phyloP scores from a whole-genome alignment of 2,329 filamentous ascomycete genomes.

The Talaromyces islandicus region DNA sequence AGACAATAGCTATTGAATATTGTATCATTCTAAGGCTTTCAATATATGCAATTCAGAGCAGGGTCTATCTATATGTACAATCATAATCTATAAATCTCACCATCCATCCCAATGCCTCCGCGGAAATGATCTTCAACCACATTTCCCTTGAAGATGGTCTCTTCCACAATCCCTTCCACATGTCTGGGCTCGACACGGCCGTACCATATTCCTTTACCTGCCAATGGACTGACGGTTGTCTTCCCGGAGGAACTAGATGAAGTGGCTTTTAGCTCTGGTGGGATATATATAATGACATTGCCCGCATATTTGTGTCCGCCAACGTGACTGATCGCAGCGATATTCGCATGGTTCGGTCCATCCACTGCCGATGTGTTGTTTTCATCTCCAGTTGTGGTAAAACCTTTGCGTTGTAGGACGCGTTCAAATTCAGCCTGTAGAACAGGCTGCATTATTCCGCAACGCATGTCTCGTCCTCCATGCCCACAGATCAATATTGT shows the following conservation, averaged over 20 bases:
- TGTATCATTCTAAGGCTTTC: neutral
- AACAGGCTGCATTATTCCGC: conserved; percentile 72
- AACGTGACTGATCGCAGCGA: conserved; percentile 65
- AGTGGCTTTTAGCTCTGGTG: conserved; percentile 23
- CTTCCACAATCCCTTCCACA: conserved; percentile 81
- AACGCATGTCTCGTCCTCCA: conserved; percentile 71
- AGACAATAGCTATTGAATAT: neutral
- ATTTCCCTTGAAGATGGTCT: conserved; percentile 81
- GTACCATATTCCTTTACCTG: conserved; percentile 65
- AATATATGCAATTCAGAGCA: conserved; percentile 9
- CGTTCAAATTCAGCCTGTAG: conserved; percentile 64
- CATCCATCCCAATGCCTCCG: conserved; percentile 75
- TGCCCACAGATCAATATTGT: conserved; percentile 82
- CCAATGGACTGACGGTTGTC: conserved; percentile 22
- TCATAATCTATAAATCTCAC: conserved; percentile 55
- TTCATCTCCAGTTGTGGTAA: conserved; percentile 15
- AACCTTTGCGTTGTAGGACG: conserved; percentile 25
- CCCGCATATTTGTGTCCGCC: conserved; percentile 94
- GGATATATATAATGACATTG: conserved; percentile 80
- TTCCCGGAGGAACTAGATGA: neutral
- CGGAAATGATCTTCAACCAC: conserved; percentile 76
- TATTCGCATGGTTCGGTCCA: conserved; percentile 27
- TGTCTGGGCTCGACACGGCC: conserved; percentile 77
- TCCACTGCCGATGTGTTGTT: conserved; percentile 18
- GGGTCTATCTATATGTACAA: neutral